Evolutionary conservation across 108 stramenopile genomes (phyloP).

Genomic region (Fragilariopsis cylindrus): DNA sequence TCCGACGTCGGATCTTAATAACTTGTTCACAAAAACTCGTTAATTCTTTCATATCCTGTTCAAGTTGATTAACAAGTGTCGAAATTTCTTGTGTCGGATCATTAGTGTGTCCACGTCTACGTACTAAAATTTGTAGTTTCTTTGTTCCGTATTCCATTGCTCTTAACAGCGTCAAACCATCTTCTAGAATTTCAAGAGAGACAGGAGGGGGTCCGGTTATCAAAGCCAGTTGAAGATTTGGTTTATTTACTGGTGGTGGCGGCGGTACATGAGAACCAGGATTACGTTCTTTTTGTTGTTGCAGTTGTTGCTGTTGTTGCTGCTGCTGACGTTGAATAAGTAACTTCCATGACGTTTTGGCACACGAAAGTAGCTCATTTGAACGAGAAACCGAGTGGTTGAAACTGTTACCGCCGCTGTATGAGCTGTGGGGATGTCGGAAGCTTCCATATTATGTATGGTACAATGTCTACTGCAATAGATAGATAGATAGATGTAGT

Average conservation of each 20-base stretch:
- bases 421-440: background rate
- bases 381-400: slow-evolving; percentile 69
- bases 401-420: background rate
- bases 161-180: slow-evolving; percentile 56
- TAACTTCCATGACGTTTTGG: slow-evolving; percentile 76
- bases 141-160: slow-evolving; percentile 58
- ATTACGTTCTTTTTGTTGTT: background rate
- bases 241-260: background rate
- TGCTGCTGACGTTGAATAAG: slow-evolving; percentile 39
- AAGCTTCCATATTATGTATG: slow-evolving; percentile 10
- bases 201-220: slow-evolving; percentile 12
- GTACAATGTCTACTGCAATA: background rate
- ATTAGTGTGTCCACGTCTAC: slow-evolving; percentile 81
- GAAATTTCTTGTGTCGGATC: slow-evolving; percentile 82
- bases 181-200: slow-evolving; percentile 44
- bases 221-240: slow-evolving; percentile 25
- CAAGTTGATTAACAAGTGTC: slow-evolving; percentile 47
- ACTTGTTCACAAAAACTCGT: slow-evolving; percentile 42
- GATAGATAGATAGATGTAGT: too few relatives aligned
- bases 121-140: slow-evolving; percentile 61
- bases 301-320: slow-evolving; percentile 6
- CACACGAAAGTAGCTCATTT: slow-evolving; percentile 73
- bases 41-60: slow-evolving; percentile 66
- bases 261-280: background rate
- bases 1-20: slow-evolving; percentile 23